Conservation (phyloP, 1,284 basidiomycete species). For the Clitocybe nebularis region DNA sequence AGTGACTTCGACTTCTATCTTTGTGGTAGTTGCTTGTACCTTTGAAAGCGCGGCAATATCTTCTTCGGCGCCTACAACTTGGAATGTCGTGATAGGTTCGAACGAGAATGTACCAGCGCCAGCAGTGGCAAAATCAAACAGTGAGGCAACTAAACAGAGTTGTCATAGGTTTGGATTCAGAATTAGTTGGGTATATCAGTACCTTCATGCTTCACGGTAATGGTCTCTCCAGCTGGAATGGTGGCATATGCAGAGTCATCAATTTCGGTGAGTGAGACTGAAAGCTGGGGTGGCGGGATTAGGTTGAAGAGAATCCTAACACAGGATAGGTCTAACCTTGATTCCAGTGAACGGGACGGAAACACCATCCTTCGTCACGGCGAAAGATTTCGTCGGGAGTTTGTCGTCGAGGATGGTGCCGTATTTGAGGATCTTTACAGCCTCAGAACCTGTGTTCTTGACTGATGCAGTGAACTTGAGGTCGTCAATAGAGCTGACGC, state of each 20-base stretch:
- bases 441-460: conserved; percentile 14
- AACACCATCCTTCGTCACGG: conserved; percentile 36
- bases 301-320: background rate
- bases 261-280: conserved; percentile 30
- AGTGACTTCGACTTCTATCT: conserved; percentile 30
- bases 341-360: conserved; percentile 38
- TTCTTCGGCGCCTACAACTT: conserved; percentile 21
- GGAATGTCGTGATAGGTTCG: conserved; percentile 29
- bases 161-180: background rate
- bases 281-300: conserved; percentile 21
- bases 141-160: conserved; percentile 23
- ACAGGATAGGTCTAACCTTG: conserved; percentile 27
- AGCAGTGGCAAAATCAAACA: conserved; percentile 32
- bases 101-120: conserved; percentile 32
- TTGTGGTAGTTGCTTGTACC: conserved; percentile 19
- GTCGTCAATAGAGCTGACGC: conserved; percentile 33
- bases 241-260: conserved; percentile 37
- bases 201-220: conserved; percentile 37
- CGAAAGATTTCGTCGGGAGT: conserved; percentile 41
- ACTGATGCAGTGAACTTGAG: conserved; percentile 26
- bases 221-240: conserved; percentile 36
- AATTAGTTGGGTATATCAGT: background rate
- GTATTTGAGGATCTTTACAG: conserved; percentile 18
- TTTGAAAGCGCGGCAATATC: conserved; percentile 19
- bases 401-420: conserved; percentile 39